Conservation (phyloP, 345 rosid genomes). For the Moricandia arvensis region DNA sequence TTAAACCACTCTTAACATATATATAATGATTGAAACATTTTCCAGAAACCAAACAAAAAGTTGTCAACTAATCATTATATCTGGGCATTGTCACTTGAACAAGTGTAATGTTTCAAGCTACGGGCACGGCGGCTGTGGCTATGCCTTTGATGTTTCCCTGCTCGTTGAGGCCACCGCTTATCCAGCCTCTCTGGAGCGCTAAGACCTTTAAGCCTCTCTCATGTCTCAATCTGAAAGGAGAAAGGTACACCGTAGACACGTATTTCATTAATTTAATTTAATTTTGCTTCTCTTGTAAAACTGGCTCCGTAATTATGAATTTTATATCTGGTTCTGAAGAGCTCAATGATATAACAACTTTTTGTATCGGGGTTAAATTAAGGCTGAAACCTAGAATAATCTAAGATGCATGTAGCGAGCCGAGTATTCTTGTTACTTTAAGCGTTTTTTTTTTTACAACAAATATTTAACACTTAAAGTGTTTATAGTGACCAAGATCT, state of each 20-base stretch:
- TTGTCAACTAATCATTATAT: not conserved
- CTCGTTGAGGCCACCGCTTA: constrained; percentile 22
- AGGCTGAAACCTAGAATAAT: not conserved
- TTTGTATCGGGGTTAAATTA: too few relatives aligned
- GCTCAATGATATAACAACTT: too few relatives aligned
- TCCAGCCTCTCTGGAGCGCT: constrained; percentile 19
- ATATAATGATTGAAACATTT: not conserved
- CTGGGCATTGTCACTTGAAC: too few relatives aligned
- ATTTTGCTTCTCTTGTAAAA: not conserved
- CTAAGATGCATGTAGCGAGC: not conserved
- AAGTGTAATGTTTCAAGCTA: constrained; percentile 34
- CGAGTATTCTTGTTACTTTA: too few relatives aligned
- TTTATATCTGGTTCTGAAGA: not conserved
- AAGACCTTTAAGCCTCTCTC: constrained; percentile 30
- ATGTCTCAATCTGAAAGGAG: constrained; percentile 47
- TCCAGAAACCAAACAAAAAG: not conserved
- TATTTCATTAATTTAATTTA: not conserved
- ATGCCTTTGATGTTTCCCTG: constrained; percentile 11
- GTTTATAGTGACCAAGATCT: not conserved
- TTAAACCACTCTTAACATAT: not conserved
- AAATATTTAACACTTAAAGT: too few relatives aligned
- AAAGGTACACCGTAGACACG: not conserved
- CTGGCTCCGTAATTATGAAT: not conserved
- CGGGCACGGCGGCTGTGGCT: constrained; percentile 1
- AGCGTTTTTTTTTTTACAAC: too few relatives aligned